Conservation (phyloP, 345 rosid species). For the Rhodomyrtus tomentosa region DNA sequence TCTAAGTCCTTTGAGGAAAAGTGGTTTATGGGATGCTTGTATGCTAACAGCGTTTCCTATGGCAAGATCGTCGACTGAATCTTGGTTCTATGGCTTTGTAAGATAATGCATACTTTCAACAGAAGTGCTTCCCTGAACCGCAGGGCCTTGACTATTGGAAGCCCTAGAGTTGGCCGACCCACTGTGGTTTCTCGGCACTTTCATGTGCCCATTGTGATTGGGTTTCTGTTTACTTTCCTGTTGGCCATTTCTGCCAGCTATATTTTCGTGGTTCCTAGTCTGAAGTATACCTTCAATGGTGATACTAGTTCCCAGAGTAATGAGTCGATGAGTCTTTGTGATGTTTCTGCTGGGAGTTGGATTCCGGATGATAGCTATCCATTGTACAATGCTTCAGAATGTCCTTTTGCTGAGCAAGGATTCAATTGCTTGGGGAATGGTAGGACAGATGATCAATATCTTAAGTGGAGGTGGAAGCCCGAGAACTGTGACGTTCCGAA, state of each 20-base stretch:
- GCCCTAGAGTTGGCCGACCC: conserved; percentile 28
- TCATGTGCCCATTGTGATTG: conserved; percentile 32
- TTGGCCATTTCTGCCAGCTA: conserved; percentile 48
- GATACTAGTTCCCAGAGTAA: conserved; percentile 20
- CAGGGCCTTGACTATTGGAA: conserved; percentile 21
- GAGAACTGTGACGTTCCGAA: conserved; percentile 50
- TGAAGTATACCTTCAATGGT: conserved; percentile 35
- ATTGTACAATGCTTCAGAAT: conserved; percentile 55
- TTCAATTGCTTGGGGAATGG: conserved; percentile 77
- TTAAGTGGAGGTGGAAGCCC: conserved; percentile 84
- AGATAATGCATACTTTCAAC: conserved; percentile 7
- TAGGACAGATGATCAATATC: conserved; percentile 41
- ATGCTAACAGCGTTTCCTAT: background rate
- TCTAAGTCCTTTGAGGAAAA: background rate
- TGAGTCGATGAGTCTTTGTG: conserved; percentile 27
- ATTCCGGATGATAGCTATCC: conserved; percentile 47
- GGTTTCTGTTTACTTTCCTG: conserved; percentile 38
- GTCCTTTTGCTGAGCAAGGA: conserved; percentile 69
- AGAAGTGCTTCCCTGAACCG: conserved; percentile 9
- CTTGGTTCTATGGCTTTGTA: background rate
- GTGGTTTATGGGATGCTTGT: background rate
- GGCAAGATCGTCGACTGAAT: background rate
- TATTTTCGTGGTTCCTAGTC: conserved; percentile 54
- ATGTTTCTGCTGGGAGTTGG: conserved; percentile 57
- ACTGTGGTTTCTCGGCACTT: conserved; percentile 28